Conservation (phyloP, 2,329 filamentous ascomycete genomes). For the Xylariaceae sp. region DNA sequence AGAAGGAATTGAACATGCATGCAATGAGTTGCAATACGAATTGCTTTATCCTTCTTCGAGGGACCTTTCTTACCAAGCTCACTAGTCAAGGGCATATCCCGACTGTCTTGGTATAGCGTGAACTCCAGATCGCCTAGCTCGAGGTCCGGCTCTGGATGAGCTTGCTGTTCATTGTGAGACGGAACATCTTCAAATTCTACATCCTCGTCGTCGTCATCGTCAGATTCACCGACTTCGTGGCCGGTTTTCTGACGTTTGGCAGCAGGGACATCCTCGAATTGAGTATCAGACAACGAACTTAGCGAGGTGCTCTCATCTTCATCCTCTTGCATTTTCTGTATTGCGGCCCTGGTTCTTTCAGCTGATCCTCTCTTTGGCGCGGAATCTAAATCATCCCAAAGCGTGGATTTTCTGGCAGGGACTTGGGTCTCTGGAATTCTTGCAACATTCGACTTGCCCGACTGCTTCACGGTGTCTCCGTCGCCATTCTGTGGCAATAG, state of each 20-base stretch:
- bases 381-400: slow-evolving; percentile 60
- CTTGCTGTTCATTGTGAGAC: slow-evolving; percentile 35
- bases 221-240: slow-evolving; percentile 34
- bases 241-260: slow-evolving; percentile 40
- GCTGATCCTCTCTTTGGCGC: slow-evolving; percentile 42
- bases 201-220: slow-evolving; percentile 44
- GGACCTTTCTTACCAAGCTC: slow-evolving; percentile 74
- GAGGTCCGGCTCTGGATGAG: slow-evolving; percentile 45
- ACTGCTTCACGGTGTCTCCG: slow-evolving; percentile 30
- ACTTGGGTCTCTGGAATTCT: slow-evolving; percentile 23
- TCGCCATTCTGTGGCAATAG: slow-evolving; percentile 37
- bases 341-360: slow-evolving; percentile 40
- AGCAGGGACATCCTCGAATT: slow-evolving; percentile 50
- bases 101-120: slow-evolving; percentile 58
- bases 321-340: slow-evolving; percentile 43
- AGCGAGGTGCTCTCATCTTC: slow-evolving; percentile 45
- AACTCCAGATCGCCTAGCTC: slow-evolving; percentile 68
- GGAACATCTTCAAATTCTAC: slow-evolving; percentile 60
- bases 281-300: slow-evolving; percentile 53
- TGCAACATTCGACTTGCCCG: slow-evolving; percentile 30
- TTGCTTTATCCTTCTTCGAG: slow-evolving; percentile 75
- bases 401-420: slow-evolving; percentile 49
- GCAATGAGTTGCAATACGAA: slow-evolving; percentile 75
- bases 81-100: slow-evolving; percentile 59
- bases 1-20: slow-evolving; percentile 84